Conservation (phyloP, 768 basidiomycete species). For the Dioszegia crocea region DNA sequence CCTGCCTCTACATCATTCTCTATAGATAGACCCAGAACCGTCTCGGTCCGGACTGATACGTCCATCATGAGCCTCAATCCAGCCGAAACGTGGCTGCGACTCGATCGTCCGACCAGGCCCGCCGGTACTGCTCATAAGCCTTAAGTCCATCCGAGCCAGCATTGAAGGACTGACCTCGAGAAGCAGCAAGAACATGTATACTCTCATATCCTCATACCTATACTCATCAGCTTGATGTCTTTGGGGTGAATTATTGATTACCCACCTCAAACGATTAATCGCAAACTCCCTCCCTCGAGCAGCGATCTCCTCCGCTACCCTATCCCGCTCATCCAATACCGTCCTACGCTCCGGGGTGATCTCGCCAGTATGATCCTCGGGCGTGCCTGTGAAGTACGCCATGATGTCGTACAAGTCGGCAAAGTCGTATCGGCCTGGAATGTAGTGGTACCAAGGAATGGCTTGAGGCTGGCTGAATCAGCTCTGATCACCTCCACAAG, state of each 20-base stretch:
- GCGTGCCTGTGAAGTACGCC: constrained; percentile 16
- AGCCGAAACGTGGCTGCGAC: constrained; percentile 4
- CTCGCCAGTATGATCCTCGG: constrained; percentile 1
- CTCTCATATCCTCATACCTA: constrained; percentile 11
- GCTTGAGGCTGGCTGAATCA: constrained; percentile 8
- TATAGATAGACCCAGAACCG: no score
- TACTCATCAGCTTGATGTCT: background rate
- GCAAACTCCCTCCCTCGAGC: constrained; percentile 9
- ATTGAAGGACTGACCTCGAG: constrained; percentile 6
- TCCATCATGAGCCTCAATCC: no score
- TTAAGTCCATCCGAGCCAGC: background rate
- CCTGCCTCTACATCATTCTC: no score
- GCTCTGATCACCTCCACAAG: background rate
- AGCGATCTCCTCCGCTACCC: constrained; percentile 12
- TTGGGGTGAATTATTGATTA: background rate
- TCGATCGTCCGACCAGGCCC: constrained; percentile 17
- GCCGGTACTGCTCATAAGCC: constrained; percentile 12
- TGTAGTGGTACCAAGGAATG: constrained; percentile 22
- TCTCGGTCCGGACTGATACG: no score
- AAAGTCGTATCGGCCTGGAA: constrained; percentile 14
- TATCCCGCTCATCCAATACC: constrained; percentile 1
- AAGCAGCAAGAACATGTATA: constrained; percentile 12
- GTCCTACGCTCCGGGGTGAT: background rate
- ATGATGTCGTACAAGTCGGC: constrained; percentile 17
- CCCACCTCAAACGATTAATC: constrained; percentile 2